A percentile compares a stretch with the other conserved stretches of the same genome.
These are phyloP conservation scores for Paecilomyces sp. DNA, from an alignment of 2,329 filamentous ascomycete genomes.

Conservation along the genomic window DNA sequence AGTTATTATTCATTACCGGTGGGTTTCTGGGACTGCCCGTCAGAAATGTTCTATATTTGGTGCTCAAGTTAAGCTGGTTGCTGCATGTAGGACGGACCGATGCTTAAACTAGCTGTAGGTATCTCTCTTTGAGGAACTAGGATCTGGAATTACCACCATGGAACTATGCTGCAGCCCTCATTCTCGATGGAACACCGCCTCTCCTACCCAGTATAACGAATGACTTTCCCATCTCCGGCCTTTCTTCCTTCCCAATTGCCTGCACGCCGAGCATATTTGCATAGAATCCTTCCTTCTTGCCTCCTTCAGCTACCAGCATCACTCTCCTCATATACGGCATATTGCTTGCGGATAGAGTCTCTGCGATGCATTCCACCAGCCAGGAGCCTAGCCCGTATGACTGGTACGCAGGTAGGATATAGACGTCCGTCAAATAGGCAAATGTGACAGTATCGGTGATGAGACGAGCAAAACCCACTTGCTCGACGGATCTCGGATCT, in stretches of 20 bases:
- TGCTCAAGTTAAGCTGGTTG: too few species aligned
- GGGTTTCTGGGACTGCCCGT: too few species aligned
- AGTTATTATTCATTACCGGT: too few species aligned
- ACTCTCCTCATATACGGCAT: slow-evolving; percentile 56
- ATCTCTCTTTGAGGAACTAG: background rate
- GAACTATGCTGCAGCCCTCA: background rate
- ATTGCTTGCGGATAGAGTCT: slow-evolving; percentile 40
- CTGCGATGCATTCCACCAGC: slow-evolving; percentile 56
- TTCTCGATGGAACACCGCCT: background rate
- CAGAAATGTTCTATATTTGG: too few species aligned
- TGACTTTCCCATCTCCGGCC: background rate
- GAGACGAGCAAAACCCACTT: slow-evolving; percentile 55
- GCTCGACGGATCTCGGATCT: slow-evolving; percentile 15
- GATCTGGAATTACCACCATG: background rate
- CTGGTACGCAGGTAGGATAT: slow-evolving; percentile 54
- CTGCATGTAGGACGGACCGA: too few species aligned
- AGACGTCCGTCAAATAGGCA: slow-evolving; percentile 64
- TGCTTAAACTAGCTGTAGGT: too few species aligned
- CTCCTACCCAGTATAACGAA: background rate
- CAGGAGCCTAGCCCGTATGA: slow-evolving; percentile 57
- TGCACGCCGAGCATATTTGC: background rate
- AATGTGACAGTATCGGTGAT: slow-evolving; percentile 64
- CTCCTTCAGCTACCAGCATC: slow-evolving; percentile 34
- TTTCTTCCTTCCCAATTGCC: background rate
- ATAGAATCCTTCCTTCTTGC: background rate